These are phyloP conservation scores for Cryptosporidium meleagridis DNA, from an alignment of 169 alveolate genomes.

Conservation along the genomic window DNA sequence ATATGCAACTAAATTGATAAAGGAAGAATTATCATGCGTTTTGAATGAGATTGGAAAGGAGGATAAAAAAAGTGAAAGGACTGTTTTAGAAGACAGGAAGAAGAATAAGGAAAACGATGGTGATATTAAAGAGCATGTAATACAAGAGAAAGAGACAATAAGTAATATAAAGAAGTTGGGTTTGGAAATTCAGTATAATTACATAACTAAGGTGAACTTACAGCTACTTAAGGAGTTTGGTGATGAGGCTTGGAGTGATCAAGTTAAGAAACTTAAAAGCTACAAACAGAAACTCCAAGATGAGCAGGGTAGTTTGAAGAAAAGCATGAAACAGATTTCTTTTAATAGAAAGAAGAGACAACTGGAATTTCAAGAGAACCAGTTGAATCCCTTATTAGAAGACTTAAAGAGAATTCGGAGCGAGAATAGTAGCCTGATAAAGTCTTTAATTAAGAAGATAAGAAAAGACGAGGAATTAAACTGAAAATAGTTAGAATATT, in stretches of 20 bases:
- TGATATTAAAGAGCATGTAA: background rate
- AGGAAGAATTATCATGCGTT: background rate
- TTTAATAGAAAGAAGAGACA: slow-evolving; percentile 38
- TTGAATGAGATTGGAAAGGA: background rate
- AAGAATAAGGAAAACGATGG: background rate
- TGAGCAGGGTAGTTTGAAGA: background rate
- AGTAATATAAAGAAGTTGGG: background rate
- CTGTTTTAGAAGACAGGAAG: background rate
- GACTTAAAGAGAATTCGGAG: background rate
- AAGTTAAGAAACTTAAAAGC: background rate
- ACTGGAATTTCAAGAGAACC: background rate
- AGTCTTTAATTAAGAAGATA: background rate
- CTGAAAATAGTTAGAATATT: slow-evolving; percentile 35
- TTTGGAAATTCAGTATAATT: slow-evolving; percentile 3
- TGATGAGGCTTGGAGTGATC: slow-evolving; percentile 23
- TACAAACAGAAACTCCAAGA: background rate
- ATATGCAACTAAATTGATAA: slow-evolving; percentile 1
- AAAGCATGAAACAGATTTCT: slow-evolving; percentile 3
- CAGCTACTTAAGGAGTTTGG: slow-evolving; percentile 48
- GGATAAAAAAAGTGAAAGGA: background rate
- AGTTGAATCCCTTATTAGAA: slow-evolving; percentile 21
- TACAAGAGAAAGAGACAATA: background rate
- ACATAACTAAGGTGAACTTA: slow-evolving; percentile 10
- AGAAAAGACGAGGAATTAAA: background rate
- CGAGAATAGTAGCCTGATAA: slow-evolving; percentile 8